phyloP scores from a whole-genome alignment of 805 yeast species.

The Cyberlindnera maclurae region DNA sequence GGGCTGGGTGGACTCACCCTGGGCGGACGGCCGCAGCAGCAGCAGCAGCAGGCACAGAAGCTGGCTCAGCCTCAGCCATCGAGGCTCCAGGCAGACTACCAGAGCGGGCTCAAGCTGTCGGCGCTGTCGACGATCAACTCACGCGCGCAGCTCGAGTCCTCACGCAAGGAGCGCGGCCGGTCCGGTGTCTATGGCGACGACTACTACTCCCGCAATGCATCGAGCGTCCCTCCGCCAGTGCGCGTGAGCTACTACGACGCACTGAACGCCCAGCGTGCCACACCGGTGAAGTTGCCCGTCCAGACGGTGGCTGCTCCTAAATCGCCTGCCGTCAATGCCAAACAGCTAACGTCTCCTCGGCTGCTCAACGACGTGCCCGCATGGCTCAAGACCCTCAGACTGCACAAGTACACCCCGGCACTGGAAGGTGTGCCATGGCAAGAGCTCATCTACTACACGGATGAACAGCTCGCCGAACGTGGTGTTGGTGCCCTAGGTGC shows the following conservation, averaged over 20 bases:
- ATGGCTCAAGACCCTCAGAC: constrained; percentile 83
- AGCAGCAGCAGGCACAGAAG: constrained; percentile 16
- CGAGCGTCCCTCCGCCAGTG: constrained; percentile 22
- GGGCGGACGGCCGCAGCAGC: constrained; percentile 6
- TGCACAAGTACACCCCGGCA: constrained; percentile 90
- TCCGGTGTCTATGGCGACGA: constrained; percentile 1
- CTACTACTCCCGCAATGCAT: constrained; percentile 9
- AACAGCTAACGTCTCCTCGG: constrained; percentile 44
- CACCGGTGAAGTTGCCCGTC: constrained; percentile 32
- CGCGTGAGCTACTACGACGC: constrained; percentile 20
- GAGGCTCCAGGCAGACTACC: constrained; percentile 19
- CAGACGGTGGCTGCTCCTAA: constrained; percentile 19
- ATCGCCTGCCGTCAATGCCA: constrained; percentile 41
- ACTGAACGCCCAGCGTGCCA: constrained; percentile 1
- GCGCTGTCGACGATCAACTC: constrained; percentile 61
- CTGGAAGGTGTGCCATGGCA: constrained; percentile 72
- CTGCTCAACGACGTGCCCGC: constrained; percentile 74
- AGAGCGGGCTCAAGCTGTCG: constrained; percentile 47
- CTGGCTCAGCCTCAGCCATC: constrained; percentile 14
- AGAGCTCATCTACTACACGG: constrained; percentile 64
- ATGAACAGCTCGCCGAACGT: constrained; percentile 57
- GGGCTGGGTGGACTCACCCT: too few species aligned
- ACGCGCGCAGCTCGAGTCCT: constrained; percentile 37
- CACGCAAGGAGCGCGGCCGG: constrained; percentile 24
- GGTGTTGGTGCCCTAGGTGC: constrained; percentile 97